A percentile compares a stretch with the other conserved stretches of the same genome.
These are phyloP conservation scores for Drosera capensis DNA, from an alignment of 148 eudicot genomes.

Conservation along the genomic window DNA sequence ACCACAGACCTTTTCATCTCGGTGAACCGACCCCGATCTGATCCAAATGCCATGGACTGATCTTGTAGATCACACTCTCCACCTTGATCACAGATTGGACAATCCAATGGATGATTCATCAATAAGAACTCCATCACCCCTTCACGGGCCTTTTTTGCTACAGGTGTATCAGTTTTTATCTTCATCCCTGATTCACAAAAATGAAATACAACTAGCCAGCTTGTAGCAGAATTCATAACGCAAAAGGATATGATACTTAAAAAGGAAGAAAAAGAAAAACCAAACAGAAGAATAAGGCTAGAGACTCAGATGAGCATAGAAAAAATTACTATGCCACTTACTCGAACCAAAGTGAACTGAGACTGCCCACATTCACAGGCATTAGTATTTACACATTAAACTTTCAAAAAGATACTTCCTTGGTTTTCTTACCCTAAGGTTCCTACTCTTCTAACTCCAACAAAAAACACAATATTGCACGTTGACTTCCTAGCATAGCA, in stretches of 20 bases:
- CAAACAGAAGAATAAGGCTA: no score
- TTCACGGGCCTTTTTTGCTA: conserved; percentile 96
- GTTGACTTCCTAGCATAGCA: no score
- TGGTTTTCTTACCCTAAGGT: no score
- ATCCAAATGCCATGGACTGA: conserved; percentile 98
- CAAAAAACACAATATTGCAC: no score
- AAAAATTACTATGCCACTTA: no score
- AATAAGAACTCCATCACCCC: conserved; percentile 97
- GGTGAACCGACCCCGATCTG: conserved; percentile 93
- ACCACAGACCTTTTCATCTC: conserved; percentile 97
- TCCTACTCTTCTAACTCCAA: no score
- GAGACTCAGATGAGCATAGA: no score
- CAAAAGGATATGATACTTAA: neutral
- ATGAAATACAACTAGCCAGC: neutral
- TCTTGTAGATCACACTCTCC: conserved; percentile 99
- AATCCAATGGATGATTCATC: conserved; percentile 98
- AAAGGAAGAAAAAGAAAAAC: neutral
- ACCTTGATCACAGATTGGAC: conserved; percentile 98
- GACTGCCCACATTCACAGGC: no score
- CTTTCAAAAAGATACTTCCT: no score
- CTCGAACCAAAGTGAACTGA: no score
- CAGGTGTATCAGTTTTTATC: conserved; percentile 90
- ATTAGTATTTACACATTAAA: no score
- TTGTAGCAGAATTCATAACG: neutral
- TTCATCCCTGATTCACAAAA: conserved; percentile 60